Evolutionary conservation across 805 yeast species (phyloP).

Genomic region (Metschnikowia matae): DNA sequence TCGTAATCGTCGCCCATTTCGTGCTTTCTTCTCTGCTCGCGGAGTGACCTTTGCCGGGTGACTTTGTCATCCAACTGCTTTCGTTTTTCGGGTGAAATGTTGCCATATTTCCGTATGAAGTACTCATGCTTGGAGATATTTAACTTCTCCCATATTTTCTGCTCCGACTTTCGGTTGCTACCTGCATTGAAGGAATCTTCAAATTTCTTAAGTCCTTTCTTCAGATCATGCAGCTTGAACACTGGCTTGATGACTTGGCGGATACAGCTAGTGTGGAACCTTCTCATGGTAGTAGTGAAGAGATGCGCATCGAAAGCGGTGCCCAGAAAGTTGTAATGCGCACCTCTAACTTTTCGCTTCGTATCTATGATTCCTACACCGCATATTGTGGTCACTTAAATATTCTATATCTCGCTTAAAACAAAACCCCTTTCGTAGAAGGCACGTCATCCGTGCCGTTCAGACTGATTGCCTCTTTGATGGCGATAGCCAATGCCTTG

Average conservation of each 20-base stretch:
- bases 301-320: neutral
- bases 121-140: conserved; percentile 60
- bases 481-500: conserved; percentile 91
- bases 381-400: neutral
- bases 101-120: conserved; percentile 61
- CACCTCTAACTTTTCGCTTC: neutral
- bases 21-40: conserved; percentile 22
- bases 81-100: conserved; percentile 51
- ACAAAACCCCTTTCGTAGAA: conserved; percentile 91
- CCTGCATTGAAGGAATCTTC: conserved; percentile 43
- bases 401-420: conserved; percentile 28
- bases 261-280: conserved; percentile 11
- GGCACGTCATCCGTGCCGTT: conserved; percentile 92
- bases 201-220: conserved; percentile 19
- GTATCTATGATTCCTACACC: neutral
- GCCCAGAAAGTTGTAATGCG: neutral
- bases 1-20: conserved; percentile 17
- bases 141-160: conserved; percentile 65
- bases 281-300: conserved; percentile 7
- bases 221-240: conserved; percentile 9
- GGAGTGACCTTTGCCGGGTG: conserved; percentile 26
- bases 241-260: conserved; percentile 10
- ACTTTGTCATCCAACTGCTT: conserved; percentile 28
- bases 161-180: conserved; percentile 14
- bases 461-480: conserved; percentile 75